Percentiles rank a stretch among this genome's conserved stretches.
Conservation (phyloP, 768 basidiomycete genomes). For the Infundibulicybe gibba region DNA sequence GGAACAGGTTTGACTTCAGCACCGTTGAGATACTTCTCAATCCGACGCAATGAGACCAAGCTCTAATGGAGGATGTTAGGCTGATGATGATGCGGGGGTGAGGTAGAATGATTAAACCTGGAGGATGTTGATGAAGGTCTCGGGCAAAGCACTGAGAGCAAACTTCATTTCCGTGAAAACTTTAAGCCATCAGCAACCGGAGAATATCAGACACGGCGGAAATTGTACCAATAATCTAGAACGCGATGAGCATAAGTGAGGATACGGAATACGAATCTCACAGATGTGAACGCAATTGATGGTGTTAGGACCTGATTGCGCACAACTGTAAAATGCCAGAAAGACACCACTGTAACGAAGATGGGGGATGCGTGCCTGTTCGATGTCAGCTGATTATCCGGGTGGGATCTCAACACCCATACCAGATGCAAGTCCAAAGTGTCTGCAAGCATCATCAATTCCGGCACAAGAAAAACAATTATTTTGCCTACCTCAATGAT, state of each 20-base stretch:
- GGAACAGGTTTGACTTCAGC: constrained; percentile 67
- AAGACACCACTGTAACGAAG: constrained; percentile 56
- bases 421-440: constrained; percentile 48
- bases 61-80: constrained; percentile 33
- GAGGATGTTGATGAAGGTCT: constrained; percentile 86
- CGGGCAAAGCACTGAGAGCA: constrained; percentile 83
- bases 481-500: constrained; percentile 60
- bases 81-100: neutral
- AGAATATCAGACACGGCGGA: neutral
- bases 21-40: constrained; percentile 82
- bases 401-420: neutral
- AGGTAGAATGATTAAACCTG: constrained; percentile 42
- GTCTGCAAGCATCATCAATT: constrained; percentile 21
- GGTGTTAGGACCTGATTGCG: constrained; percentile 70
- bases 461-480: too few species aligned
- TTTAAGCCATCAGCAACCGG: constrained; percentile 13
- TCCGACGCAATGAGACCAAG: constrained; percentile 82
- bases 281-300: constrained; percentile 78
- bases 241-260: constrained; percentile 41
- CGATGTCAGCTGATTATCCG: neutral
- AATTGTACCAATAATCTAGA: constrained; percentile 35
- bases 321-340: constrained; percentile 73
- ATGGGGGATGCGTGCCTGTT: constrained; percentile 63
- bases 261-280: constrained; percentile 39
- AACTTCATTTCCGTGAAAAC: constrained; percentile 90